A percentile compares a stretch with the other conserved stretches of the same genome.
These are phyloP conservation scores for Syncephalis plumigaleata DNA, from an alignment of 371 early-diverging fungal genomes.

Conservation along the genomic window DNA sequence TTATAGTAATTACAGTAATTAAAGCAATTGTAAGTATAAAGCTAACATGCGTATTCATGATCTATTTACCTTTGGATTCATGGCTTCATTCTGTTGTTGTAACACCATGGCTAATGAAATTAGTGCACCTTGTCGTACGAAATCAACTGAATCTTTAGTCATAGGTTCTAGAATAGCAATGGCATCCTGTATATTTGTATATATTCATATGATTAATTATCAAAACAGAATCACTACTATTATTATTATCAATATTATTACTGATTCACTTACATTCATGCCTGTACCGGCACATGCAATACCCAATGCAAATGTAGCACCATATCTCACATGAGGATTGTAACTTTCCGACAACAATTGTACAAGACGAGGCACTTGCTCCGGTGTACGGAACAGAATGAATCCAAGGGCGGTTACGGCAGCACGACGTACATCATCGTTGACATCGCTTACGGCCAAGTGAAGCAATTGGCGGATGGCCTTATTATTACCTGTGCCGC, in stretches of 20 bases:
- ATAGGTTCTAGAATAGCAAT: slow-evolving; percentile 94
- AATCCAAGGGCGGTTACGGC: slow-evolving; percentile 97
- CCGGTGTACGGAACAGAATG: slow-evolving; percentile 72
- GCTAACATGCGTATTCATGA: background rate
- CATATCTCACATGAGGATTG: slow-evolving; percentile 97
- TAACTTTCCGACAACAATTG: slow-evolving; percentile 95
- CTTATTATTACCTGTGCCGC: slow-evolving; percentile 92
- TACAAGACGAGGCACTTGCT: slow-evolving; percentile 91
- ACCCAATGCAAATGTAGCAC: slow-evolving; percentile 93
- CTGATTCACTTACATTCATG: slow-evolving; percentile 33
- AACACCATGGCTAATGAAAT: slow-evolving; percentile 96
- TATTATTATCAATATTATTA: background rate
- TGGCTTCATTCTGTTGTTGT: slow-evolving; percentile 87
- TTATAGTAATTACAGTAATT: background rate
- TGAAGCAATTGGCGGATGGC: slow-evolving; percentile 89
- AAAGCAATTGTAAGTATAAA: background rate
- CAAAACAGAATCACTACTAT: background rate
- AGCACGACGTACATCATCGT: slow-evolving; percentile 96
- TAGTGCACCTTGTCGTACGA: slow-evolving; percentile 96
- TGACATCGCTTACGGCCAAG: slow-evolving; percentile 93
- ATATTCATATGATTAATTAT: background rate
- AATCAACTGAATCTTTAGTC: slow-evolving; percentile 93
- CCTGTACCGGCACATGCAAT: slow-evolving; percentile 97
- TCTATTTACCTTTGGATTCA: slow-evolving; percentile 35
- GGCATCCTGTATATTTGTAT: too few relatives aligned